Base-by-base conservation (phyloP, 176 grass and related monocot species). In the Eleusine indica region DNA sequence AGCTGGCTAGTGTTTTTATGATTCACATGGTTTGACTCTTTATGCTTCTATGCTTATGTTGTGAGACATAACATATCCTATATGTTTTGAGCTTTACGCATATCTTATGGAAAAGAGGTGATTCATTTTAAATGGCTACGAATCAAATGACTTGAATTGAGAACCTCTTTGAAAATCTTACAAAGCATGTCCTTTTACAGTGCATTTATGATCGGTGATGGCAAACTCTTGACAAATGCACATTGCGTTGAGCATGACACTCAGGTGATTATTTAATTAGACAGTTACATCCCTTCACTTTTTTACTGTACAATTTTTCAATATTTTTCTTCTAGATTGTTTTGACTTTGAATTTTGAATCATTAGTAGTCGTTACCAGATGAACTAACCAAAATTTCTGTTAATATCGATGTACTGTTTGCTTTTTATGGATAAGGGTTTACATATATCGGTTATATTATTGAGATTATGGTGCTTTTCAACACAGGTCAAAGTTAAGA, bases 181-280 rank as follows among this genome's bases (percentile, higher is more conserved):
- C 40, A 74, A 79, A 2, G 47, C 44, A 57, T 49, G 32, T 76
- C 46, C 14, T 85, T 81, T 80, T 77, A 81, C 86, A 96, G 96
- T 81, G 96, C 96, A 85, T 99, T 99, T 85, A 94, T 99, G 96
- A 99, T 96, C 71, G 93, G 91, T 80, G 93, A 96, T 92, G 83
- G 85, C 21, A 99, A 96, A 79, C 86, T 99, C 79, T 87, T 99
- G 83, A 99, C 96, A 43, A 99, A 99, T 89, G 96, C 96, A 28
- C 96, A 99, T 79, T 95, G 93, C 47, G 96, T 99, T 83, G 91
- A 99, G 74, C 89, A 95, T 78, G 86, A 89, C 66, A 94, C 96
- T 28, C 96, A 99, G 93, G 96, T 97, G 28, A 48, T 73, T 77
- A 72, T 52, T 70, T 80, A 75, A 53, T 40, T 85, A 76, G n/a